Conservation (phyloP, 169 alveolate genomes). For the Fabrea salina region DNA sequence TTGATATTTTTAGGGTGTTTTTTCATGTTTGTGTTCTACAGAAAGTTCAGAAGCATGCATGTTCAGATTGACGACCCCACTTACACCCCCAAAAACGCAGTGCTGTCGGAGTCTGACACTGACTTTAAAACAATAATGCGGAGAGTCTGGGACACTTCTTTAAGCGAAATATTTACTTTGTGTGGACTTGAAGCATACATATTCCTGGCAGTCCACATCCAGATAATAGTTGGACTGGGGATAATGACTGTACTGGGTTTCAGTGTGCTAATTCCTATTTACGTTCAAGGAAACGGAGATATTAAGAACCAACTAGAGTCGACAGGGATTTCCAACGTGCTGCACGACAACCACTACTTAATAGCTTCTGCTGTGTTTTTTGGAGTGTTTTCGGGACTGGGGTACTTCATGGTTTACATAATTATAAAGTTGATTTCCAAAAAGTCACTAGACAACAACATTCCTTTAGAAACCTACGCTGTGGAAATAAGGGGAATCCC, state of each 20-base stretch:
- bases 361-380: background rate
- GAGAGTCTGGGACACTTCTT: background rate
- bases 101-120: background rate
- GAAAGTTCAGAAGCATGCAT: background rate
- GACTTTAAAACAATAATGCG: background rate
- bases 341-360: background rate
- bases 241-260: background rate
- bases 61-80: background rate
- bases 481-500: background rate
- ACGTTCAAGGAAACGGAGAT: background rate
- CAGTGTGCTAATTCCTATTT: background rate
- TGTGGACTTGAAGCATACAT: background rate
- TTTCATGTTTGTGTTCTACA: background rate
- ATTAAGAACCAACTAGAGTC: background rate
- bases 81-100: background rate
- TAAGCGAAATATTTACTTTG: background rate
- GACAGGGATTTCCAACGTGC: background rate
- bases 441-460: background rate
- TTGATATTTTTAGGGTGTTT: background rate
- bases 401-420: background rate
- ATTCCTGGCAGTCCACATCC: background rate
- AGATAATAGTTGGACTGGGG: background rate
- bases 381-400: background rate
- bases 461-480: background rate
- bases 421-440: background rate